A percentile compares a stretch with the other conserved stretches of the same genome.
These are phyloP conservation scores for Chlorella vulgaris DNA, from an alignment of 139 green algal genomes.

Conservation along the genomic window DNA sequence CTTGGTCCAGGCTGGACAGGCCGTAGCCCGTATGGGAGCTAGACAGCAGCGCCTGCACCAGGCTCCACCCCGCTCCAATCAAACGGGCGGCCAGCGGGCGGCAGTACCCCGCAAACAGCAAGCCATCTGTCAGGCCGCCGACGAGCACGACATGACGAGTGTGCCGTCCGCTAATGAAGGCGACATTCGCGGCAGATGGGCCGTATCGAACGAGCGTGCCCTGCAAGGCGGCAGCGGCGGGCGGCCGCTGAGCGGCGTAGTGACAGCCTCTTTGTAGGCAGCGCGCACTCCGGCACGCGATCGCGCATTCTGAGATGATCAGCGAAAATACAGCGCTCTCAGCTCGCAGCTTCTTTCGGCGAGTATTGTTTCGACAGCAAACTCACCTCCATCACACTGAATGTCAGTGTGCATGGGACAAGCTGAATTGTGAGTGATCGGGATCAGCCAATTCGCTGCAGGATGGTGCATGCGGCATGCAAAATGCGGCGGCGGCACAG, in stretches of 20 bases:
- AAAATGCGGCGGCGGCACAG: too few species aligned
- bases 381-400: too few species aligned
- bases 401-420: too few species aligned
- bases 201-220: constrained; percentile 60
- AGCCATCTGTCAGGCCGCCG: constrained; percentile 65
- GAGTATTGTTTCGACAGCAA: too few species aligned
- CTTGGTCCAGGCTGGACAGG: constrained; percentile 57
- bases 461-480: too few species aligned
- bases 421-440: too few species aligned
- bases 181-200: constrained; percentile 34
- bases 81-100: constrained; percentile 42
- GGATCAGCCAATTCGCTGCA: too few species aligned
- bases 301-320: too few species aligned
- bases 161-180: constrained; percentile 35
- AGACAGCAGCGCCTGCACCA: constrained; percentile 67
- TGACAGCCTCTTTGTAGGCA: neutral
- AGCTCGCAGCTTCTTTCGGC: too few species aligned
- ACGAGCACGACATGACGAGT: constrained; percentile 55
- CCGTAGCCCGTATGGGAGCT: constrained; percentile 72
- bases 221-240: constrained; percentile 11
- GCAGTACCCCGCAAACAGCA: constrained; percentile 65
- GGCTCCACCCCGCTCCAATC: constrained; percentile 34
- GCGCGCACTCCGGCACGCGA: too few species aligned
- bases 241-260: neutral
- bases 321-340: too few species aligned